phyloP scores from a whole-genome alignment of 345 rosid genomes.

The Citrus cavaleriei region DNA sequence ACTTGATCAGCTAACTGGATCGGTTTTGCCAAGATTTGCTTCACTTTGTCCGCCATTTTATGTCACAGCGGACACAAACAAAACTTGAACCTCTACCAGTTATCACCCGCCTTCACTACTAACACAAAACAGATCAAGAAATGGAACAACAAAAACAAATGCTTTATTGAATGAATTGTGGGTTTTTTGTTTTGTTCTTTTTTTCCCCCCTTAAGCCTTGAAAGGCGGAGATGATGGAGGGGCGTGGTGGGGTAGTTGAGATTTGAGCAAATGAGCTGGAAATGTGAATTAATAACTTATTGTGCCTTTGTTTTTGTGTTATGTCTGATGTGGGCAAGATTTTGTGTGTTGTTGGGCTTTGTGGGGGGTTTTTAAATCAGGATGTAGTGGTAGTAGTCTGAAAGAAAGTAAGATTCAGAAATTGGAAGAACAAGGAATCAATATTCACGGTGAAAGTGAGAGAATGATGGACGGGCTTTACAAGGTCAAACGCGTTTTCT shows the following conservation, averaged over 20 bases:
- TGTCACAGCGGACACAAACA: constrained; percentile 7
- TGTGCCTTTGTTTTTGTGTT: neutral
- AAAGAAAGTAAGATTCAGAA: no score
- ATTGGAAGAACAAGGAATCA: neutral
- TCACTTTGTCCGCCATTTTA: constrained; percentile 68
- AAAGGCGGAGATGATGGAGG: constrained; percentile 11
- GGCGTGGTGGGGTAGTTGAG: constrained; percentile 1
- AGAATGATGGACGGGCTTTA: constrained; percentile 22
- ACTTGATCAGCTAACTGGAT: constrained; percentile 92
- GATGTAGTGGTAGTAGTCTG: no score
- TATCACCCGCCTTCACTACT: neutral
- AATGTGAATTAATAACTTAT: neutral
- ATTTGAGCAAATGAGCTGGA: neutral
- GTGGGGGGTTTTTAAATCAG: no score
- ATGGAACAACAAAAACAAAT: neutral
- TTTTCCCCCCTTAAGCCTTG: no score
- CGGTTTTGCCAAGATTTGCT: constrained; percentile 73
- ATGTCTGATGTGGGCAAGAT: neutral
- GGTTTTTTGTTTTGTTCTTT: no score
- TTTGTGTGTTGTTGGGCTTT: constrained; percentile 5
- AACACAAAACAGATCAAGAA: neutral
- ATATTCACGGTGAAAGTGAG: neutral
- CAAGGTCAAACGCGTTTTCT: constrained; percentile 45
- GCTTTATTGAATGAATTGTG: neutral
- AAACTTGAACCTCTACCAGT: neutral